These are phyloP conservation scores for Vanrija humicola DNA, from an alignment of 1,284 basidiomycete species.

Conservation along the genomic window DNA sequence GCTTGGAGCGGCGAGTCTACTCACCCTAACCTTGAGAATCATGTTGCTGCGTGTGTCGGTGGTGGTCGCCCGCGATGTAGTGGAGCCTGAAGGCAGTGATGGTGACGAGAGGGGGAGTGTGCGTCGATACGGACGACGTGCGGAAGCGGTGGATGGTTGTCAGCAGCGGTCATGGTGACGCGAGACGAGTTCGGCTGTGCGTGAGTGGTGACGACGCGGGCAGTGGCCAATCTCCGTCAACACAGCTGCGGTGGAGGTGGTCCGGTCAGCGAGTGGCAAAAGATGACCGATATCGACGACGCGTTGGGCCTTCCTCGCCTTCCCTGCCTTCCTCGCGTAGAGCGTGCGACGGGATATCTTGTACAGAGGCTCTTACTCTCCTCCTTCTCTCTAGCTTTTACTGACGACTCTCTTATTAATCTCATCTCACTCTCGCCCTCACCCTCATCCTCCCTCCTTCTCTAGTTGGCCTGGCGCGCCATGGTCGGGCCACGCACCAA, in stretches of 20 bases:
- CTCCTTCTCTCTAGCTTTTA: no score
- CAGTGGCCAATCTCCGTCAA: background rate
- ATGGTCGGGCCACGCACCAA: no score
- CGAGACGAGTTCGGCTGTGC: background rate
- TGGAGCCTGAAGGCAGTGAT: background rate
- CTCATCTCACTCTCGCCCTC: no score
- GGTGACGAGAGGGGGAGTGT: background rate
- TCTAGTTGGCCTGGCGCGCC: no score
- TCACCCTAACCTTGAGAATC: slow-evolving; percentile 50
- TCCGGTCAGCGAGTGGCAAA: background rate
- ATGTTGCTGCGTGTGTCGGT: slow-evolving; percentile 16
- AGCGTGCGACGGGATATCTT: no score
- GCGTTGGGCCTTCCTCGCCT: background rate
- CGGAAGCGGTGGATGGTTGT: background rate
- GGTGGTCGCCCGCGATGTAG: background rate
- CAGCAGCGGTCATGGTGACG: background rate
- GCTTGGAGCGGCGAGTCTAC: background rate
- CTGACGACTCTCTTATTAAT: no score
- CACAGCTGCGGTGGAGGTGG: background rate
- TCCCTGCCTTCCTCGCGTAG: background rate
- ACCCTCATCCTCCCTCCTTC: no score
- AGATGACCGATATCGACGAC: background rate
- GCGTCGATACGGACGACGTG: background rate
- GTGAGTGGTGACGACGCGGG: no score
- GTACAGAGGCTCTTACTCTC: background rate